Evolutionary conservation across 2,329 filamentous ascomycete genomes (phyloP), one percentile per base, ranked within the genome.

Genomic region (Davidsoniella virescens): DNA sequence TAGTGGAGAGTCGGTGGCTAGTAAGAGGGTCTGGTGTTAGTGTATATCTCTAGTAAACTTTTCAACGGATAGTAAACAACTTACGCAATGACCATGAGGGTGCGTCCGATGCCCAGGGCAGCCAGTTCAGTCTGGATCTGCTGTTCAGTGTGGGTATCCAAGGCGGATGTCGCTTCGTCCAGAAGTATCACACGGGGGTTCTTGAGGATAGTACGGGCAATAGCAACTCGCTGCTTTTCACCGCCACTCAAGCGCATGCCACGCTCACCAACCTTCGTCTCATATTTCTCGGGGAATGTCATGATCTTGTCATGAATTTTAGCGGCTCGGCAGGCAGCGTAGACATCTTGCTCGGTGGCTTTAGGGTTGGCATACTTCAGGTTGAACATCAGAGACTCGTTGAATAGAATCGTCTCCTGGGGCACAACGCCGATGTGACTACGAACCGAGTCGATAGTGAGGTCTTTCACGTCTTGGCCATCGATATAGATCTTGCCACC

Each of bases 341-440:
- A 84, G 2, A 94, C 80, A 25, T 94, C 80, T 57, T 90, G 83
- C 53, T 93, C 81, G 0, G 83, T 84, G 9, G 83, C 87, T 25
- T 74, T 65, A 41, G 85, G 84, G 56, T 90, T 90, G 53, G 88
- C 87, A 61, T 95, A 94, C 62, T 80, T 83, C 54, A 95, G 70
- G 61, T 95, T 95, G 67, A 94, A 94, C 86, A 94, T 92, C 55
- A 95, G 69, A 1, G 84, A 83, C 63, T 94, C 88, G 62, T 94
- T 94, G 73, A 95, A 95, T 42, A 95, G 71, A 5, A 94, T 84
- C 4, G 90, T 95, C 59, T 98, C 92, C 64, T 98, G 92, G 1
- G 92, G 92, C 5, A 98, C 92, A 41, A 98, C 90, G 20, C 92
- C 92, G 59, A 98, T 95, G 62, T 88, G 83, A 53, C 77, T 76